These are phyloP conservation scores for Phytophthora boehmeriae DNA, from an alignment of 352 stramenopile genomes.

Conservation along the genomic window DNA sequence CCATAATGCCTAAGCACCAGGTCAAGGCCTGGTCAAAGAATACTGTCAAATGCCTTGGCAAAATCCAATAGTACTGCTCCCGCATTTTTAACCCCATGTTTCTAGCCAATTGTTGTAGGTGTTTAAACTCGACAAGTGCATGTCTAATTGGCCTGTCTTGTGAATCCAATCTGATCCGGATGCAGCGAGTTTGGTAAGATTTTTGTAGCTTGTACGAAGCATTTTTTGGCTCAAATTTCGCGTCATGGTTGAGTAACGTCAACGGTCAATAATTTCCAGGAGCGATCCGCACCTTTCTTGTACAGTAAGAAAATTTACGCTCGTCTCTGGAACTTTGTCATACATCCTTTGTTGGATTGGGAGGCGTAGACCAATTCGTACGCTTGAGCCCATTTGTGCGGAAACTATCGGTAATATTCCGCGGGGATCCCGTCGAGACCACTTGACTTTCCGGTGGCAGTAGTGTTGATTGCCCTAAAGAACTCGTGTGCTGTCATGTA, in stretches of 20 bases:
- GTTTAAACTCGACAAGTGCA: slow-evolving; percentile 10
- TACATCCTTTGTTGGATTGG: slow-evolving; percentile 5
- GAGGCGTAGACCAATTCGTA: slow-evolving; percentile 19
- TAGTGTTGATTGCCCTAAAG: slow-evolving; percentile 14
- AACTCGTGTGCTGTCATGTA: slow-evolving; percentile 15
- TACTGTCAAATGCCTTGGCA: slow-evolving; percentile 26
- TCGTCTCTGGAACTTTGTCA: slow-evolving; percentile 12
- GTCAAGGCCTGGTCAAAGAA: slow-evolving; percentile 14
- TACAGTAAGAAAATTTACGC: slow-evolving; percentile 20
- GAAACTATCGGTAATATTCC: slow-evolving; percentile 17
- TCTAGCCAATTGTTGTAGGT: slow-evolving; percentile 12
- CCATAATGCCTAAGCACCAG: slow-evolving; percentile 13
- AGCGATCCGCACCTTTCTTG: slow-evolving; percentile 4
- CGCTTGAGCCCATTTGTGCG: slow-evolving; percentile 7
- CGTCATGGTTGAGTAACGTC: slow-evolving; percentile 23
- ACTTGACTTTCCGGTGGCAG: slow-evolving; percentile 8
- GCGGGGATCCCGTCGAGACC: slow-evolving; percentile 13
- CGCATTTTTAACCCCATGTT: background rate
- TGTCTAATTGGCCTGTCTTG: slow-evolving; percentile 17
- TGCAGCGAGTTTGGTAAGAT: slow-evolving; percentile 8
- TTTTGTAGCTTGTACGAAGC: background rate
- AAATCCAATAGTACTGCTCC: slow-evolving; percentile 21
- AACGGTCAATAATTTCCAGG: slow-evolving; percentile 9
- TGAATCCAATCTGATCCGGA: slow-evolving; percentile 14
- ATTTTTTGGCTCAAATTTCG: slow-evolving; percentile 22